Conservation (phyloP, 306 rosid genomes). For the Dalbergia cochinchinensis region DNA sequence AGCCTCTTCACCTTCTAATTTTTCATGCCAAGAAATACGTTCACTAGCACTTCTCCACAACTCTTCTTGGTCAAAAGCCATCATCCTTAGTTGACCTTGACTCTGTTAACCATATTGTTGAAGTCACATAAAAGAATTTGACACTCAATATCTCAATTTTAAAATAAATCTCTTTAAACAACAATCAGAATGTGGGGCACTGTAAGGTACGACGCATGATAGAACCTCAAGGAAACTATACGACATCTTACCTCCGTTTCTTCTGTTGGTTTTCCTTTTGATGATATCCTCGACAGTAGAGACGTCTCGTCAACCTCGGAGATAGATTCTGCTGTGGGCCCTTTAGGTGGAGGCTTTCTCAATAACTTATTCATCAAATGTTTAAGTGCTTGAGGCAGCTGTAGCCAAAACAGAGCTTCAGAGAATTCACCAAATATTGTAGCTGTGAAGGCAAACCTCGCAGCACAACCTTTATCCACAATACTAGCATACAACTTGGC, state of each 20-base stretch:
- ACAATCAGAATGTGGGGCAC: slow-evolving; percentile 32
- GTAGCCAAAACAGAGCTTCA: slow-evolving; percentile 98
- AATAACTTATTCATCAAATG: slow-evolving; percentile 76
- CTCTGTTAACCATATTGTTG: slow-evolving; percentile 64
- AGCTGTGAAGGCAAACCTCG: slow-evolving; percentile 93
- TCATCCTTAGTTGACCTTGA: slow-evolving; percentile 77
- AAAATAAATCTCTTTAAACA: slow-evolving; percentile 35
- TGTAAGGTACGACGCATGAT: slow-evolving; percentile 24
- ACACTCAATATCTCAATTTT: neutral
- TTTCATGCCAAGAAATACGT: slow-evolving; percentile 94
- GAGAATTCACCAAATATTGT: slow-evolving; percentile 88
- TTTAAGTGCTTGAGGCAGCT: slow-evolving; percentile 81
- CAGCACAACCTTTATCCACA: slow-evolving; percentile 80
- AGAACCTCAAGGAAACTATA: slow-evolving; percentile 28
- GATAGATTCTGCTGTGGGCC: slow-evolving; percentile 47
- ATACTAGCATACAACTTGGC: slow-evolving; percentile 89
- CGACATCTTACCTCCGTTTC: slow-evolving; percentile 63
- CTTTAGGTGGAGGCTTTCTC: slow-evolving; percentile 66
- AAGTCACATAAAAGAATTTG: slow-evolving; percentile 41
- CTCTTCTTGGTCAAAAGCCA: slow-evolving; percentile 94
- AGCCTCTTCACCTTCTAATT: slow-evolving; percentile 88
- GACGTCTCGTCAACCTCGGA: slow-evolving; percentile 73
- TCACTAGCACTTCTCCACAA: slow-evolving; percentile 87
- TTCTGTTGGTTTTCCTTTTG: slow-evolving; percentile 76
- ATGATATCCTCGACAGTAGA: slow-evolving; percentile 75